Percentiles rank a stretch among this genome's conserved stretches.
phyloP scores from a whole-genome alignment of 2,329 filamentous ascomycete species.

The Aspergillus phoenicis region DNA sequence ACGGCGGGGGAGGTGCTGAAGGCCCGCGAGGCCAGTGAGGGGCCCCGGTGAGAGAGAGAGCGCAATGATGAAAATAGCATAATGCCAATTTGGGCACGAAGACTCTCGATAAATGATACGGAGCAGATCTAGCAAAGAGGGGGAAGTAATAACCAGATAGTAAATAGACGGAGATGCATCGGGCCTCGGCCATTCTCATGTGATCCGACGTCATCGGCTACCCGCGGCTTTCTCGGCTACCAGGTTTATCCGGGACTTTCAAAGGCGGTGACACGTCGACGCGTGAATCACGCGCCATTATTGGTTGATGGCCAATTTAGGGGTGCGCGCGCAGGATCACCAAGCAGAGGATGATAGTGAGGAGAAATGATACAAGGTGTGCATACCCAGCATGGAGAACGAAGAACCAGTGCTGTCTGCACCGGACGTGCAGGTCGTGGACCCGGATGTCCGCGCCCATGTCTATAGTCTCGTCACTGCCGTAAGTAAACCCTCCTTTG shows the following conservation, averaged over 20 bases:
- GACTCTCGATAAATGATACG: background rate
- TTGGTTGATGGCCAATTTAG: slow-evolving; percentile 19
- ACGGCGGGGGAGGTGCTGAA: slow-evolving; percentile 71
- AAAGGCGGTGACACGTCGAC: slow-evolving; percentile 28
- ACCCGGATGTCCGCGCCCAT: slow-evolving; percentile 90
- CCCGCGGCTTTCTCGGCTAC: slow-evolving; percentile 27
- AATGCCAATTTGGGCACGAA: slow-evolving; percentile 12
- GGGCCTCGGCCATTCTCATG: slow-evolving; percentile 18
- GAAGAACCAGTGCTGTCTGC: slow-evolving; percentile 39
- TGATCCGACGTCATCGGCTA: slow-evolving; percentile 37
- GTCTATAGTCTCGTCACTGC: slow-evolving; percentile 93
- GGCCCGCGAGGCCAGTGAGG: slow-evolving; percentile 48
- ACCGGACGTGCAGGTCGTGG: slow-evolving; percentile 64
- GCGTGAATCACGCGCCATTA: slow-evolving; percentile 31
- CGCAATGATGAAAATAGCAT: slow-evolving; percentile 43
- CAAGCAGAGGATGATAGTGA: background rate
- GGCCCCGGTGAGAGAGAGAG: slow-evolving; percentile 34
- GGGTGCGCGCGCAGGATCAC: background rate
- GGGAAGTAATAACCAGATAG: slow-evolving; percentile 15
- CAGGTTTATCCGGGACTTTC: slow-evolving; percentile 19
- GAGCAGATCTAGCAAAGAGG: slow-evolving; percentile 7
- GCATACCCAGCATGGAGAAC: slow-evolving; percentile 38
- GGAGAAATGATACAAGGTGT: background rate
- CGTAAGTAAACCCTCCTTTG: slow-evolving; percentile 56
- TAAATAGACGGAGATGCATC: background rate